Percentiles rank a stretch among this genome's conserved stretches.
Conservation (phyloP, 2,329 filamentous ascomycete genomes). For the Xylariaceae sp. region DNA sequence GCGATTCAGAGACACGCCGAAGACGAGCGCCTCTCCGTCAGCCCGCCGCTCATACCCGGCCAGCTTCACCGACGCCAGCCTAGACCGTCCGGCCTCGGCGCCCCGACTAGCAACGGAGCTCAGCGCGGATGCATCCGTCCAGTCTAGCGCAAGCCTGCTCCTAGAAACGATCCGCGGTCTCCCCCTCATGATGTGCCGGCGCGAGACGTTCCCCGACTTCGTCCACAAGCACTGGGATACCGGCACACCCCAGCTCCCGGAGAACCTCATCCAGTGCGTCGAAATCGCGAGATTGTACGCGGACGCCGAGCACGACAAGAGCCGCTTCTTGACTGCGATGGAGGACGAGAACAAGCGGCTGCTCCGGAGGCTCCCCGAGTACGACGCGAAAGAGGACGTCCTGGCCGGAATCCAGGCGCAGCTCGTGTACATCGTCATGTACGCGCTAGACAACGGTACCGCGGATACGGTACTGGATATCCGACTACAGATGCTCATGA, state of each 20-base stretch:
- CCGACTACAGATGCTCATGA: constrained; percentile 6
- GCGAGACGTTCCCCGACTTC: constrained; percentile 18
- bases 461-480: constrained; percentile 10
- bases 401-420: constrained; percentile 10
- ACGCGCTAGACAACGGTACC: constrained; percentile 9
- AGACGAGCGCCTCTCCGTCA: background rate
- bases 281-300: constrained; percentile 12
- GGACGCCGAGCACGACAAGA: background rate
- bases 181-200: constrained; percentile 15
- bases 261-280: constrained; percentile 11
- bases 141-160: constrained; percentile 14
- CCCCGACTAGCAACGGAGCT: constrained; percentile 14
- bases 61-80: too few species aligned
- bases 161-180: constrained; percentile 17
- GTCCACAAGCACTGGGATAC: constrained; percentile 20
- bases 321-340: constrained; percentile 11
- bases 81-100: background rate
- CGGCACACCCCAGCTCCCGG: constrained; percentile 10
- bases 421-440: constrained; percentile 15
- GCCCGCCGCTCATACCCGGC: background rate
- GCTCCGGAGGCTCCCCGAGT: constrained; percentile 2
- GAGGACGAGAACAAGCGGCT: constrained; percentile 14
- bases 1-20: too few species aligned
- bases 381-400: constrained; percentile 7
- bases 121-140: constrained; percentile 15